phyloP scores from a whole-genome alignment of 352 stramenopile species.

The Globisporangium paroecandrum region DNA sequence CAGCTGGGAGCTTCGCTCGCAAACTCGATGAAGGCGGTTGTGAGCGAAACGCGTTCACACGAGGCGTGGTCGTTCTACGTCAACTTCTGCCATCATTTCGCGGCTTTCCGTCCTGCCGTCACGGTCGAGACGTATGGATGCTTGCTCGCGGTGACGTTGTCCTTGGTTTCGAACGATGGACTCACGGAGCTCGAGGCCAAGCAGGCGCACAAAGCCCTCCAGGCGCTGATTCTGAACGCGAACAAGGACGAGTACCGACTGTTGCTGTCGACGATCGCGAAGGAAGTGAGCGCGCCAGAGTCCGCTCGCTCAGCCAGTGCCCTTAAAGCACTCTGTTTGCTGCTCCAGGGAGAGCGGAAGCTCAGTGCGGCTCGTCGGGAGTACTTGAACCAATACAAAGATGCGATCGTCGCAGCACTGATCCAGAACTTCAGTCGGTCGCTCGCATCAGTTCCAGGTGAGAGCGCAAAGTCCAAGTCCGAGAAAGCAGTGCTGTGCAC shows the following conservation, averaged over 20 bases:
- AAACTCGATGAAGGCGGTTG: constrained; percentile 43
- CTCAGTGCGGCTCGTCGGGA: constrained; percentile 45
- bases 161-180: constrained; percentile 19
- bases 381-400: constrained; percentile 50
- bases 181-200: background rate
- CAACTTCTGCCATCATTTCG: constrained; percentile 52
- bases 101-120: constrained; percentile 38
- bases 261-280: constrained; percentile 48
- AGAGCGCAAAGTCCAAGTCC: background rate
- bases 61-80: constrained; percentile 53
- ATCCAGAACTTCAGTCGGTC: constrained; percentile 44
- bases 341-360: constrained; percentile 66
- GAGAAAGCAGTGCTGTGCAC: constrained; percentile 26
- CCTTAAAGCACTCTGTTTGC: constrained; percentile 46
- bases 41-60: constrained; percentile 12
- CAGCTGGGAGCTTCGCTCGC: constrained; percentile 33
- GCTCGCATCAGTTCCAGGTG: constrained; percentile 16
- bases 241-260: constrained; percentile 77
- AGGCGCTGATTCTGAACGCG: constrained; percentile 43
- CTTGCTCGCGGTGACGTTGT: constrained; percentile 51
- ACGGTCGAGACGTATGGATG: constrained; percentile 60
- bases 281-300: constrained; percentile 44
- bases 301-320: constrained; percentile 42
- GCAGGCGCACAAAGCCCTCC: constrained; percentile 24
- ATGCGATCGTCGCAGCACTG: constrained; percentile 39